Evolutionary conservation across 108 stramenopile genomes (phyloP).

Genomic region (Schizochytrium sp.): DNA sequence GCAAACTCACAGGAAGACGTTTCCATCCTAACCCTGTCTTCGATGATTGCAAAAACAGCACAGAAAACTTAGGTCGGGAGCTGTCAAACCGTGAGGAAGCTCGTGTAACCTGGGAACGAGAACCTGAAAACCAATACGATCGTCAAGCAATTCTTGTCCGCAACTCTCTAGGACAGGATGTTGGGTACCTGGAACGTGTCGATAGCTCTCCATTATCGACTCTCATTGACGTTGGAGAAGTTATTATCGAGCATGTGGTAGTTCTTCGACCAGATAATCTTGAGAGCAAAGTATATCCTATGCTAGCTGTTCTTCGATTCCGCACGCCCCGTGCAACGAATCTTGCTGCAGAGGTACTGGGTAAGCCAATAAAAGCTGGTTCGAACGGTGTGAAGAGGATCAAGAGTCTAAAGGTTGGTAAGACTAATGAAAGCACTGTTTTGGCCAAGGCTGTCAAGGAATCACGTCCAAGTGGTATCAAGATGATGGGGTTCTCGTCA

Average conservation of each 20-base stretch:
- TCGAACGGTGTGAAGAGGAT: too few species aligned
- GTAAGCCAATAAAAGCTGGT: background rate
- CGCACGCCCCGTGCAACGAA: background rate
- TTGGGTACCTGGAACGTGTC: background rate
- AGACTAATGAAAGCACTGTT: too few species aligned
- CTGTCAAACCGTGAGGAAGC: background rate
- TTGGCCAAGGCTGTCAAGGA: too few species aligned
- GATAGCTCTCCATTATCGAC: background rate
- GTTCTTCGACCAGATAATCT: conserved; percentile 17
- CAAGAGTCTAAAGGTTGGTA: too few species aligned
- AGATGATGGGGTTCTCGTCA: too few species aligned
- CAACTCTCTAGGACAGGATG: background rate
- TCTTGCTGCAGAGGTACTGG: background rate
- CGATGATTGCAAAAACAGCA: background rate
- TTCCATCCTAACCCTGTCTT: conserved; percentile 30
- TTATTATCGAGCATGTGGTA: conserved; percentile 8
- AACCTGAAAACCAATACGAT: background rate
- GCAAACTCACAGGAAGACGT: conserved; percentile 14
- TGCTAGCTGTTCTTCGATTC: background rate
- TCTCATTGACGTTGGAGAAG: background rate
- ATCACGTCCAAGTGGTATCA: too few species aligned
- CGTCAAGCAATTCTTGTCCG: conserved; percentile 12
- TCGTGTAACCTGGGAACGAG: background rate
- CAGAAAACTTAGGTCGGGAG: background rate
- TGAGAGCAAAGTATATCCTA: conserved; percentile 21